Conservation (phyloP, 164 flowering plant species). For the Hamamelis virginiana region DNA sequence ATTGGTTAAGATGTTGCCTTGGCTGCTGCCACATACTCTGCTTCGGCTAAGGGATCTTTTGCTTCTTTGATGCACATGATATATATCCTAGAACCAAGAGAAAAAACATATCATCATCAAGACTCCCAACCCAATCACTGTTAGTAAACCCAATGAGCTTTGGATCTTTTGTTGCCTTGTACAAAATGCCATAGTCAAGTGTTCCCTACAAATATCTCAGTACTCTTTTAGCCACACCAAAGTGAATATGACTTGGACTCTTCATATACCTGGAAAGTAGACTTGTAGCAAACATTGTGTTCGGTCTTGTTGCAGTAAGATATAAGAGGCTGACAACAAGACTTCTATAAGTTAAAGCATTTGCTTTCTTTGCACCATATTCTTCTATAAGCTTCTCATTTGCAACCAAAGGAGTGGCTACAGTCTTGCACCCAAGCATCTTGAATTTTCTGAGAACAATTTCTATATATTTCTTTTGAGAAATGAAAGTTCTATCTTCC, state of each 20-base stretch:
- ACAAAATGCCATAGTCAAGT: too few species aligned
- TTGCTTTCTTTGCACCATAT: neutral
- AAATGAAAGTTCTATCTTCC: neutral
- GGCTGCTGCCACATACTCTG: too few species aligned
- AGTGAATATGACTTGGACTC: neutral
- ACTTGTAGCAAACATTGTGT: neutral
- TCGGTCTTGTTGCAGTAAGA: neutral
- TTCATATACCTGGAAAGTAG: neutral
- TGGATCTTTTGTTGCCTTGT: too few species aligned
- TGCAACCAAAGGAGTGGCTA: neutral
- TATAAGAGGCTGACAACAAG: neutral
- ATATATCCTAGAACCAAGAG: too few species aligned
- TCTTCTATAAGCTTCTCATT: neutral
- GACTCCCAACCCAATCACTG: too few species aligned
- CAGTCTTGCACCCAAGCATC: neutral
- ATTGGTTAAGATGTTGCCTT: too few species aligned
- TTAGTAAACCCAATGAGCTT: too few species aligned
- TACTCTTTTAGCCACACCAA: neutral
- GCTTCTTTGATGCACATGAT: too few species aligned
- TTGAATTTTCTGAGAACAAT: neutral
- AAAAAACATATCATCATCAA: too few species aligned
- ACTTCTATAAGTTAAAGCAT: neutral
- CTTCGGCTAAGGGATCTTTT: too few species aligned
- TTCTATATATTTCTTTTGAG: neutral
- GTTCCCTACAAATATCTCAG: too few species aligned